Evolutionary conservation across 208 protist genomes (phyloP), one percentile per base, ranked within the genome.

Genomic region (Chromosphaera perkinsii): DNA sequence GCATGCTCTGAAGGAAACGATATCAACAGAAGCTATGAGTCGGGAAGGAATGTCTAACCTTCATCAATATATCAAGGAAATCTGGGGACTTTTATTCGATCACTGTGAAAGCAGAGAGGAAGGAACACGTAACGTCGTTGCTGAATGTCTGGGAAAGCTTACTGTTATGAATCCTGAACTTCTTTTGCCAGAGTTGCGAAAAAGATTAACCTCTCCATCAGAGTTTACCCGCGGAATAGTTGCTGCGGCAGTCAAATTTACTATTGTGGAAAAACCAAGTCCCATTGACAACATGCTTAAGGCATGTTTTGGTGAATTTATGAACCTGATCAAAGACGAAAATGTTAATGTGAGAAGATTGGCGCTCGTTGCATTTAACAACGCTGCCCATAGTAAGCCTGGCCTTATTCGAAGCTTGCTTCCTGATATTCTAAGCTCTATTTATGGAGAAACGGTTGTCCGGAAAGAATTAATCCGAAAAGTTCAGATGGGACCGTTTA

Each of bases 401-500:
- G 39, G 20, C 26, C 60, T 90, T 5, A 73, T 90, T 40, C 66
- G 76, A 39, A 49, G 63, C 20, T 17, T 61, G 26, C 65, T 88
- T 1, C 1, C 36, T n/a, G 54, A 27, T 1, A 60, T 82, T 33
- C 43, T 89, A 1, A 73, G 68, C 14, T 62, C 71, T 10, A 35
- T 87, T 14, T 87, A 89, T 43, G 65, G 42, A 20, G 70, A 88
- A 42, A 77, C 77, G 2, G 60, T 62, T 2, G 65, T 87, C 31
- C 86, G 58, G 72, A 14, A 29, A 24, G 80, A 84, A 48, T 73
- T 89, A 10, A 85, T 88, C 27, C 71, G 79, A 54, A 61, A 80
- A 20, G 82, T 96, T 51, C 72, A 91, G 49, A 73, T 97, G 40
- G 91, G 89, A 31, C 88, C 89, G 22, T 96, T 93, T 78, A 94